Conservation (phyloP, 768 basidiomycete genomes). For the Pisolithus orientalis region DNA sequence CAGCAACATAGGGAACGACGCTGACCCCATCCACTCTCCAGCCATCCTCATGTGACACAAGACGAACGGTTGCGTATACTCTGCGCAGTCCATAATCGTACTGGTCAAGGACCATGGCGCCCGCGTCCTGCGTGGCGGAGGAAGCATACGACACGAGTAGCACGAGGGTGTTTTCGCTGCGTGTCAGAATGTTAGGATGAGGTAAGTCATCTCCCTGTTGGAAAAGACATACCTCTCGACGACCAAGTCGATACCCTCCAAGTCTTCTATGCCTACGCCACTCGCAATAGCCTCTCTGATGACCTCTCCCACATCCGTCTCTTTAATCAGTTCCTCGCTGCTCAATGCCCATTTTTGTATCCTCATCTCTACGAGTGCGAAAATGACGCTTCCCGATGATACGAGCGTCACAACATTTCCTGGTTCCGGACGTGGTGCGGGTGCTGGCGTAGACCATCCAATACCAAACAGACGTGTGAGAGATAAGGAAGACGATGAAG, state of each 20-base stretch:
- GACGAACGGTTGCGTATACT: slow-evolving; percentile 55
- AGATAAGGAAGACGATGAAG: slow-evolving; percentile 36
- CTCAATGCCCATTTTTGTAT: slow-evolving; percentile 58
- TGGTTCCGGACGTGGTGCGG: slow-evolving; percentile 35
- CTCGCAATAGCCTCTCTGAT: slow-evolving; percentile 43
- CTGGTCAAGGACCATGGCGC: slow-evolving; percentile 28
- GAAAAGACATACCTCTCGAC: slow-evolving; percentile 43
- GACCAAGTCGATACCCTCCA: slow-evolving; percentile 69
- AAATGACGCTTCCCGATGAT: slow-evolving; percentile 49
- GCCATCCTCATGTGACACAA: slow-evolving; percentile 27
- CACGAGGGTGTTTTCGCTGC: slow-evolving; percentile 47
- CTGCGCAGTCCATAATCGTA: slow-evolving; percentile 46
- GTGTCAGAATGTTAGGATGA: slow-evolving; percentile 8
- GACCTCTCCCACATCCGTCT: slow-evolving; percentile 48
- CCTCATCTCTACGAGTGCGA: slow-evolving; percentile 61
- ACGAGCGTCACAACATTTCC: slow-evolving; percentile 65
- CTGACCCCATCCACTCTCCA: slow-evolving; percentile 34
- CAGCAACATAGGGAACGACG: slow-evolving; percentile 71
- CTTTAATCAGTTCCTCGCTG: slow-evolving; percentile 53
- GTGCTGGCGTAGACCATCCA: slow-evolving; percentile 35
- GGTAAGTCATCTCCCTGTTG: background rate
- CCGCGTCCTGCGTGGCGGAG: slow-evolving; percentile 36
- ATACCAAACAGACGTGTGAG: slow-evolving; percentile 32
- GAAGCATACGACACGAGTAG: slow-evolving; percentile 66
- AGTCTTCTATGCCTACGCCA: slow-evolving; percentile 47